Conservation (phyloP, 352 stramenopile genomes). For the Pythium brachiatum region DNA sequence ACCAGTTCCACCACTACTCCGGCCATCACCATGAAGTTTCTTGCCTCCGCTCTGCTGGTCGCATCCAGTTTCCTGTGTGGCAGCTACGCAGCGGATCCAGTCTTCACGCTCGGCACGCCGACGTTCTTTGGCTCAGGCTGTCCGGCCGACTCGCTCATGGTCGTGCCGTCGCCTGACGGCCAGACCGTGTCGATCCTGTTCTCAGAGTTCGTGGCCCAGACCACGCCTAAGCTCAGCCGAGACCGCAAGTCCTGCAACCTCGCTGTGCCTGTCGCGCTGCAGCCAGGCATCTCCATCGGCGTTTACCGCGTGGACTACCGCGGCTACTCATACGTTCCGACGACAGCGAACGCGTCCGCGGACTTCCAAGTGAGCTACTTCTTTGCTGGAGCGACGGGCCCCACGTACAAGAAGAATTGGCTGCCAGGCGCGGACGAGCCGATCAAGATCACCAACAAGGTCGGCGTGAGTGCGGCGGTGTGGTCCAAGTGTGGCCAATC, state of each 20-base stretch:
- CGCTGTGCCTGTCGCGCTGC: constrained; percentile 22
- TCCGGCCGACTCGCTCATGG: constrained; percentile 17
- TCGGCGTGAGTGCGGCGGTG: constrained; percentile 21
- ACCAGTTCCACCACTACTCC: not conserved
- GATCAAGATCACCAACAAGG: constrained; percentile 25
- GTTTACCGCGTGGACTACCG: constrained; percentile 37
- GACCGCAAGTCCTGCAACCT: constrained; percentile 31
- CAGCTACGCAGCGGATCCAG: not conserved
- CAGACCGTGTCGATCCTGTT: constrained; percentile 27
- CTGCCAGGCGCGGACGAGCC: constrained; percentile 13
- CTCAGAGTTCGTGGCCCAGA: constrained; percentile 25
- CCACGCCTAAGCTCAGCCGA: not conserved
- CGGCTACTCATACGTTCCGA: constrained; percentile 32
- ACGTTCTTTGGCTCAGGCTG: constrained; percentile 28
- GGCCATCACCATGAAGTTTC: not conserved
- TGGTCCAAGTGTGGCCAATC: constrained; percentile 28
- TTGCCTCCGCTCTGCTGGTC: not conserved
- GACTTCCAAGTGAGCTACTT: constrained; percentile 33
- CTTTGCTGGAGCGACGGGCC: constrained; percentile 23
- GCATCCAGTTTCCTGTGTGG: not conserved
- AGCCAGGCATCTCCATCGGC: constrained; percentile 29
- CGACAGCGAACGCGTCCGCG: constrained; percentile 3
- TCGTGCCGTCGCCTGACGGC: constrained; percentile 20
- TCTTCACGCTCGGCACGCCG: constrained; percentile 23
- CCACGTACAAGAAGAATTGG: constrained; percentile 22